phyloP scores from a whole-genome alignment of 2,329 filamentous ascomycete genomes.

The Parasarocladium wereldwijsianum region DNA sequence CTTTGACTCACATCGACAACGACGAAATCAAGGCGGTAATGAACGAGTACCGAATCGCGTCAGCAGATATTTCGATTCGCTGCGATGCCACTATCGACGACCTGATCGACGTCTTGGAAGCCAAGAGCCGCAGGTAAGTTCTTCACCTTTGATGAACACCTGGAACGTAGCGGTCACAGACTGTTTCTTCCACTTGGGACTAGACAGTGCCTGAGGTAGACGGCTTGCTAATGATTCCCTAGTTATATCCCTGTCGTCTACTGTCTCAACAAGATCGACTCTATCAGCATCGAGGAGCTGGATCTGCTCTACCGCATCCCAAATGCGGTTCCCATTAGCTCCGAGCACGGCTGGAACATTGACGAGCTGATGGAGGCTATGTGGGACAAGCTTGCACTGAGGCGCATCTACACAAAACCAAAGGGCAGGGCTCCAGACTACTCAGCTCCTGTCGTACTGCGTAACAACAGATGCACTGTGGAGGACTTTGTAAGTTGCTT shows the following conservation, averaged over 20 bases:
- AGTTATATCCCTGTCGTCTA: conserved; percentile 99
- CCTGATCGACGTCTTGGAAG: conserved; percentile 88
- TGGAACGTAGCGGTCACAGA: background rate
- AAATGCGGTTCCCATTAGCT: conserved; percentile 92
- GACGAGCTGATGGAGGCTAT: conserved; percentile 94
- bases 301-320: conserved; percentile 94
- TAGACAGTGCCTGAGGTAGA: too few species aligned
- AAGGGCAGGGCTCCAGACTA: conserved; percentile 95
- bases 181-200: background rate
- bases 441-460: conserved; percentile 75
- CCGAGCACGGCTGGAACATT: conserved; percentile 94
- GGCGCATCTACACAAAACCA: conserved; percentile 93
- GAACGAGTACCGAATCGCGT: conserved; percentile 92
- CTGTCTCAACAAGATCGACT: conserved; percentile 97
- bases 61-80: conserved; percentile 91
- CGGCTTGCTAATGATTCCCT: too few species aligned
- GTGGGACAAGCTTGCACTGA: conserved; percentile 93
- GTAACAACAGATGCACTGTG: conserved; percentile 68
- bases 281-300: conserved; percentile 93
- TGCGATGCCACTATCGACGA: conserved; percentile 97
- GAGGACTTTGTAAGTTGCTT: conserved; percentile 78
- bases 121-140: conserved; percentile 54
- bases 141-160: background rate
- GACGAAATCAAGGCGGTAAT: conserved; percentile 98
- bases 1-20: conserved; percentile 79